These are phyloP conservation scores for Podospora fimiseda DNA, from an alignment of 495 filamentous ascomycete genomes.

Conservation along the genomic window DNA sequence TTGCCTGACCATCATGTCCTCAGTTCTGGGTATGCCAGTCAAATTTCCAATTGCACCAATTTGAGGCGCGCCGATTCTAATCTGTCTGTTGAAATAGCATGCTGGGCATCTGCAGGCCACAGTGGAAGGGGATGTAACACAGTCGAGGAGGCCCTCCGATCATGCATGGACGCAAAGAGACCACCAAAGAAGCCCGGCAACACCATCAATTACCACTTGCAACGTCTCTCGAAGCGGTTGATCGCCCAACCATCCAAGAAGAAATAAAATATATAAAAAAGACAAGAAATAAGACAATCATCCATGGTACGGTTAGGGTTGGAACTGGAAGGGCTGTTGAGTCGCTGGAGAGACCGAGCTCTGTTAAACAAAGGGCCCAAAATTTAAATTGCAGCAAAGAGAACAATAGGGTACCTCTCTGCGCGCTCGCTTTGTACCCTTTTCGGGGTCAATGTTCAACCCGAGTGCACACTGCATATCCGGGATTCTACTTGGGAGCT, in stretches of 20 bases:
- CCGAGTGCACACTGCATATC: too few species aligned
- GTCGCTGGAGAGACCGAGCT: too few species aligned
- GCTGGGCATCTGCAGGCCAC: conserved; percentile 88
- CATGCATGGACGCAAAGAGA: conserved; percentile 89
- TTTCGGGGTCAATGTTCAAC: too few species aligned
- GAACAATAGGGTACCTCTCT: too few species aligned
- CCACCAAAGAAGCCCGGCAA: conserved; percentile 62
- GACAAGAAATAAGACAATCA: not conserved
- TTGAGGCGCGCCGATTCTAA: not conserved
- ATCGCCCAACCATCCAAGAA: conserved; percentile 46
- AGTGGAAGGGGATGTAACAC: conserved; percentile 65
- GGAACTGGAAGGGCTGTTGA: too few species aligned
- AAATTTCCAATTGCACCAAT: not conserved
- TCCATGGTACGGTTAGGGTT: not conserved
- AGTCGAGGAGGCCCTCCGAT: conserved; percentile 71
- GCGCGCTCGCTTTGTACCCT: too few species aligned
- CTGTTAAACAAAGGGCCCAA: too few species aligned
- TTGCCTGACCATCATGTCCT: conserved; percentile 78
- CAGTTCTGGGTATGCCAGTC: conserved; percentile 72
- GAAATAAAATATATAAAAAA: conserved; percentile 55
- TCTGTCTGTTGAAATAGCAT: conserved; percentile 50
- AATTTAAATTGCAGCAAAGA: too few species aligned
- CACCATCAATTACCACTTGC: conserved; percentile 92
- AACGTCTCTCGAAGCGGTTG: conserved; percentile 78
- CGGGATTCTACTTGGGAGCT: too few species aligned